Percentiles rank a stretch among this genome's conserved stretches.
These are phyloP conservation scores for Phialocephala sp. DNA, from an alignment of 2,329 filamentous ascomycete species.

Conservation along the genomic window DNA sequence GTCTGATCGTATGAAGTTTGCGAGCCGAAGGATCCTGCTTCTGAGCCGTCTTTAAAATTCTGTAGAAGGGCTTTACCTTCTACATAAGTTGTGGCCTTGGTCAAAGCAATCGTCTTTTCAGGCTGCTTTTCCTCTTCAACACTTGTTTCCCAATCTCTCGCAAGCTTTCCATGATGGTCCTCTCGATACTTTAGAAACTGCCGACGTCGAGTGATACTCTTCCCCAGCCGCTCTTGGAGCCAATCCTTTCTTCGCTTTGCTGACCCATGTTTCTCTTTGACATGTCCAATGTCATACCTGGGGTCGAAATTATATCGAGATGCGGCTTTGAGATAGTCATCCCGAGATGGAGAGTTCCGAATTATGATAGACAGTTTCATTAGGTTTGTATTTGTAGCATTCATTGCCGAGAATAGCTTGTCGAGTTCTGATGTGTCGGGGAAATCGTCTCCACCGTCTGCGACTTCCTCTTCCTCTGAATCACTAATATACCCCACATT, in stretches of 20 bases:
- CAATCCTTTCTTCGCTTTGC: constrained; percentile 28
- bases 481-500: too few species aligned
- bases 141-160: constrained; percentile 26
- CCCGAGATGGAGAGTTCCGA: constrained; percentile 31
- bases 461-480: constrained; percentile 28
- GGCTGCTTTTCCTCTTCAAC: constrained; percentile 11
- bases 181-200: constrained; percentile 42
- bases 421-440: constrained; percentile 34
- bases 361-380: constrained; percentile 38
- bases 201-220: constrained; percentile 41
- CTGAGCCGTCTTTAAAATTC: constrained; percentile 19
- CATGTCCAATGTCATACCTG: constrained; percentile 33
- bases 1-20: constrained; percentile 38
- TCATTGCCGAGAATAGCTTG: constrained; percentile 33
- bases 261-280: constrained; percentile 34
- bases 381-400: constrained; percentile 29
- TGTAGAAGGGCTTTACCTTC: constrained; percentile 9
- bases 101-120: constrained; percentile 27
- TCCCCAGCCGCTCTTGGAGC: constrained; percentile 40
- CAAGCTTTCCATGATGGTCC: constrained; percentile 38
- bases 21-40: constrained; percentile 30
- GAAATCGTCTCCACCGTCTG: background rate
- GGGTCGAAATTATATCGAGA: constrained; percentile 28
- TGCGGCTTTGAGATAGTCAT: constrained; percentile 39
- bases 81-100: constrained; percentile 37